Evolutionary conservation across 345 rosid genomes (phyloP).

Genomic region (Hevea brasiliensis): DNA sequence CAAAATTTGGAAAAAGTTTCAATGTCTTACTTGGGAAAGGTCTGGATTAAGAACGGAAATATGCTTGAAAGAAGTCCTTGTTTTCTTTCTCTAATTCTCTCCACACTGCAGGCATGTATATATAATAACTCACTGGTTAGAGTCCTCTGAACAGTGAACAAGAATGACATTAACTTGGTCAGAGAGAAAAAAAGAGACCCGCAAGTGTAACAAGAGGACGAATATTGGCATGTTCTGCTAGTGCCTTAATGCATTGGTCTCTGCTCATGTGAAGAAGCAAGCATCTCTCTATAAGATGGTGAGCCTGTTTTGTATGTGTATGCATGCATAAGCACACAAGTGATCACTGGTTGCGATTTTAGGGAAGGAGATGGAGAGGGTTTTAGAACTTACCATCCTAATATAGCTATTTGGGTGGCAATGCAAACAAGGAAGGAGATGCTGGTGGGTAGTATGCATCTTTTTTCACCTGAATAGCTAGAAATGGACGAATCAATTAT

Average conservation of each 20-base stretch:
- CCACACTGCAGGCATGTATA: constrained; percentile 52
- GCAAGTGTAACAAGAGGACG: constrained; percentile 66
- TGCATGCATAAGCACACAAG: not conserved
- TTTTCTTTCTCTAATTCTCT: constrained; percentile 72
- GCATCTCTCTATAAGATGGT: constrained; percentile 82
- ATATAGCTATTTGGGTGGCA: constrained; percentile 77
- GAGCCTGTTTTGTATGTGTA: constrained; percentile 49
- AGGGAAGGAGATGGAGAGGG: too few species aligned
- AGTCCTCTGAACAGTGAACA: too few species aligned
- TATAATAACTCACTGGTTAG: too few species aligned
- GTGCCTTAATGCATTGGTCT: constrained; percentile 69
- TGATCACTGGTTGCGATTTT: too few species aligned
- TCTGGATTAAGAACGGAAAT: constrained; percentile 43
- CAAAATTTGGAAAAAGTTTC: too few species aligned
- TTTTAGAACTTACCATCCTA: constrained; percentile 54
- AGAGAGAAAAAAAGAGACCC: constrained; percentile 31
- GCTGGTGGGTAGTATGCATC: constrained; percentile 40
- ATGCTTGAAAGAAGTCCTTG: constrained; percentile 59
- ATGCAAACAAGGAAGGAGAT: constrained; percentile 58
- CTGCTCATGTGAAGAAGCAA: constrained; percentile 67
- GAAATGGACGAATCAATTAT: too few species aligned
- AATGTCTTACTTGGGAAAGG: constrained; percentile 40
- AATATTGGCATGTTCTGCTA: constrained; percentile 58
- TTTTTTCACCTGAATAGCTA: too few species aligned
- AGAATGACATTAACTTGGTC: too few species aligned